phyloP scores from a whole-genome alignment of 768 basidiomycete species.

The Auricularia cornea region DNA sequence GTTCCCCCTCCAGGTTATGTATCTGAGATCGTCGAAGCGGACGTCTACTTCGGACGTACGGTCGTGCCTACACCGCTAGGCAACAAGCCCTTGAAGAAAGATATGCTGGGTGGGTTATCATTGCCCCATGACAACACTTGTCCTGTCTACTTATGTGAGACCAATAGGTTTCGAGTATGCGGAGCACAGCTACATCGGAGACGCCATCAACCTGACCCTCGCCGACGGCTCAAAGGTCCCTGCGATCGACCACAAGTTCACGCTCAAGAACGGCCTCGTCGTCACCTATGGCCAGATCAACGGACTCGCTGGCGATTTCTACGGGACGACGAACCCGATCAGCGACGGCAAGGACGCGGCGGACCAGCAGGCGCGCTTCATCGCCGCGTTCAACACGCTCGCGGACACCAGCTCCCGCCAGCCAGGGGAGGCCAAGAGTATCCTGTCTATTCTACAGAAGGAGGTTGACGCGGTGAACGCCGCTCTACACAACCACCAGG shows the following conservation, averaged over 20 bases:
- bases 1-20: too few relatives aligned
- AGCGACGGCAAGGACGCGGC: constrained; percentile 8
- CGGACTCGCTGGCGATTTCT: constrained; percentile 13
- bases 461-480: constrained; percentile 11
- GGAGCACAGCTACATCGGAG: constrained; percentile 11
- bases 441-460: constrained; percentile 9
- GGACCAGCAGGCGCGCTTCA: constrained; percentile 8
- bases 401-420: constrained; percentile 5
- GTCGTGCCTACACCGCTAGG: too few relatives aligned
- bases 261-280: constrained; percentile 7
- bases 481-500: constrained; percentile 1
- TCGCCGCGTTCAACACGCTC: constrained; percentile 10
- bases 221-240: constrained; percentile 5
- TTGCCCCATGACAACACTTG: too few relatives aligned
- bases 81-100: too few relatives aligned
- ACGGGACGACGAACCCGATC: constrained; percentile 11
- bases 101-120: too few relatives aligned
- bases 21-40: too few relatives aligned
- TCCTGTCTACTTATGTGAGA: too few relatives aligned
- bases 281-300: constrained; percentile 15
- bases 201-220: constrained; percentile 9
- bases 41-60: too few relatives aligned
- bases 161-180: constrained; percentile 8
- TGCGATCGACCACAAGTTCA: constrained; percentile 8
- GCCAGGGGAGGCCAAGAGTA: constrained; percentile 8